Conservation (phyloP, 2,329 filamentous ascomycete genomes). For the Alternaria gansuensis region DNA sequence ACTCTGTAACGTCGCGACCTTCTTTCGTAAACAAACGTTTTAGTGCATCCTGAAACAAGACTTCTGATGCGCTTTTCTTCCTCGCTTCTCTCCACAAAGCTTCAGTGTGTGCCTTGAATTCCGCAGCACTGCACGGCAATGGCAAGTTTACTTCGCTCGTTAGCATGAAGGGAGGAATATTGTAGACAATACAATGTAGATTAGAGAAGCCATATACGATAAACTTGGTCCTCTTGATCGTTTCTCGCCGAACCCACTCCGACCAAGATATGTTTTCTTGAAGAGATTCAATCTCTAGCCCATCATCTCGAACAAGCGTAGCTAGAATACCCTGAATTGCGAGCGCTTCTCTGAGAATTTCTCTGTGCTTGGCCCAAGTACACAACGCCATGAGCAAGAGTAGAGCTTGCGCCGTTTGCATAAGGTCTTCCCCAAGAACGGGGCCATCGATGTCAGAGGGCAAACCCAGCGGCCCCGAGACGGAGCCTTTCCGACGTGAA, state of each 20-base stretch:
- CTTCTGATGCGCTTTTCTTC: slow-evolving; percentile 34
- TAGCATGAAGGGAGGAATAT: slow-evolving; percentile 66
- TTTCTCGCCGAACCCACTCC: slow-evolving; percentile 64
- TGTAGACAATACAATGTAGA: slow-evolving; percentile 69
- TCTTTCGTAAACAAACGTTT: slow-evolving; percentile 47
- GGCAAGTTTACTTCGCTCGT: slow-evolving; percentile 64
- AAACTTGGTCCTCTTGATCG: slow-evolving; percentile 63
- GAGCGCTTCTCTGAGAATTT: slow-evolving; percentile 65
- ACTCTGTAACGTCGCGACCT: slow-evolving; percentile 45
- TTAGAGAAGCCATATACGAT: slow-evolving; percentile 68
- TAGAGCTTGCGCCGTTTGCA: slow-evolving; percentile 72
- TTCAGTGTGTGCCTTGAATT: slow-evolving; percentile 64
- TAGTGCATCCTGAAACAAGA: slow-evolving; percentile 47
- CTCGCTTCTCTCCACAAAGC: slow-evolving; percentile 59
- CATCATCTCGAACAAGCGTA: slow-evolving; percentile 64
- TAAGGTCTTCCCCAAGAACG: slow-evolving; percentile 49
- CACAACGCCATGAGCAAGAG: slow-evolving; percentile 68
- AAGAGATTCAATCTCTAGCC: slow-evolving; percentile 63
- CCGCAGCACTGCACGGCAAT: slow-evolving; percentile 63
- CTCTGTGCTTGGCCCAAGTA: slow-evolving; percentile 67
- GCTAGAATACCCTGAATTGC: slow-evolving; percentile 66
- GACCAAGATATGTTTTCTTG: slow-evolving; percentile 63
- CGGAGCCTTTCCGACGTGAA: slow-evolving; percentile 30
- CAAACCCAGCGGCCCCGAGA: slow-evolving; percentile 40
- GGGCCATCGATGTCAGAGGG: slow-evolving; percentile 35